phyloP scores from a whole-genome alignment of 768 basidiomycete genomes.

The Tulasnella sp. region DNA sequence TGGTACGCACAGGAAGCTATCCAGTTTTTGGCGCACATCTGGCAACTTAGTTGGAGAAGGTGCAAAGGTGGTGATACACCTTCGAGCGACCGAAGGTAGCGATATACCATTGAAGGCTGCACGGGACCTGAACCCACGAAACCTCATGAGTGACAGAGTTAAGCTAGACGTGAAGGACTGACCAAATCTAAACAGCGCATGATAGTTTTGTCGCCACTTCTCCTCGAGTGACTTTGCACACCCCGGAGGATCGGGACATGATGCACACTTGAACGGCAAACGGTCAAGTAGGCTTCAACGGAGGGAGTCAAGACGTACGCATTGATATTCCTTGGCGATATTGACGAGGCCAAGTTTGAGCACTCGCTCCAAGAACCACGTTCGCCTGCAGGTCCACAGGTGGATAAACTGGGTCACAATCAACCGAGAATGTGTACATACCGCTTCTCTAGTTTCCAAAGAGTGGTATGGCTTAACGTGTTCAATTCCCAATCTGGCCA shows the following conservation, averaged over 20 bases:
- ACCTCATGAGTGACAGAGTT: conserved; percentile 6
- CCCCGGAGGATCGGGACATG: conserved; percentile 65
- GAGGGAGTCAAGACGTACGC: conserved; percentile 40
- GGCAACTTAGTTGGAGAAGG: conserved; percentile 77
- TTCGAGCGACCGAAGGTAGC: conserved; percentile 82
- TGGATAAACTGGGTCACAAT: not conserved
- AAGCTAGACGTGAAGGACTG: conserved; percentile 16
- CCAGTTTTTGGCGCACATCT: conserved; percentile 80
- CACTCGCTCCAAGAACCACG: conserved; percentile 91
- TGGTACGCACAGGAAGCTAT: conserved; percentile 58
- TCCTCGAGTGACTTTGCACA: conserved; percentile 84
- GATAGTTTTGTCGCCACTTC: conserved; percentile 84
- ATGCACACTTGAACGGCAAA: conserved; percentile 44
- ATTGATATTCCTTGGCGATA: conserved; percentile 90
- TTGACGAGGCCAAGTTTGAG: conserved; percentile 79
- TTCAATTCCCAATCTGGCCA: conserved; percentile 53
- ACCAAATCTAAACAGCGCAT: conserved; percentile 80
- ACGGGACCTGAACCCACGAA: conserved; percentile 44
- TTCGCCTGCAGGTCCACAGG: conserved; percentile 40
- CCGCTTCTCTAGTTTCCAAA: conserved; percentile 84
- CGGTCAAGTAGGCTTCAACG: not conserved
- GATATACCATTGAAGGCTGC: conserved; percentile 85
- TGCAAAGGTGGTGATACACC: conserved; percentile 80
- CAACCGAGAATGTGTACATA: conserved; percentile 19
- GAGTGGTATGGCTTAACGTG: conserved; percentile 68